Evolutionary conservation across 2,329 filamentous ascomycete species (phyloP).

Genomic region (Atkinsonella hypoxylon): DNA sequence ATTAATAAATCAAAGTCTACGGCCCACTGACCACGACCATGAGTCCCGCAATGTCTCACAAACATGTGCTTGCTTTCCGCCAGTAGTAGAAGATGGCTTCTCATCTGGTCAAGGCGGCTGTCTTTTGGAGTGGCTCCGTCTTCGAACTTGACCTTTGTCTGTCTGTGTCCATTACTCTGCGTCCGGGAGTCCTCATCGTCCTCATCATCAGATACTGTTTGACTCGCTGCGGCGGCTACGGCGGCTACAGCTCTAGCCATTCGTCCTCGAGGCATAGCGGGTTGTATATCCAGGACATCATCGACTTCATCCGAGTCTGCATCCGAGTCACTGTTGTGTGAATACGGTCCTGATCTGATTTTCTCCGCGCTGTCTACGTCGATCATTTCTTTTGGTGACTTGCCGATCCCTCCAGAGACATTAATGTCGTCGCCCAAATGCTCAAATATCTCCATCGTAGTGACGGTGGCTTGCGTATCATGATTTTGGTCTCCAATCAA

Average conservation of each 20-base stretch:
- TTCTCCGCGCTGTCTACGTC: slow-evolving; percentile 36
- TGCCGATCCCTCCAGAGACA: slow-evolving; percentile 45
- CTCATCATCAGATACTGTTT: slow-evolving; percentile 22
- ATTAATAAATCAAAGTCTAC: slow-evolving; percentile 71
- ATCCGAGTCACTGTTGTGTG: slow-evolving; percentile 22
- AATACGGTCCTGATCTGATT: slow-evolving; percentile 26
- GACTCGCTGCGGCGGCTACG: slow-evolving; percentile 6
- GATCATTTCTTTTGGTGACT: slow-evolving; percentile 33
- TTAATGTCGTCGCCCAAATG: slow-evolving; percentile 40
- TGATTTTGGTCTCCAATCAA: slow-evolving; percentile 21
- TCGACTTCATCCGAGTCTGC: slow-evolving; percentile 22
- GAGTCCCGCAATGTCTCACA: slow-evolving; percentile 51
- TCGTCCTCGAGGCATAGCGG: slow-evolving; percentile 2
- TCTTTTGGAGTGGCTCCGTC: slow-evolving; percentile 29
- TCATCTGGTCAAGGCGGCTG: slow-evolving; percentile 46
- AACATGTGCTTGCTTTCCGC: slow-evolving; percentile 59
- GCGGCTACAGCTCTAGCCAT: slow-evolving; percentile 6
- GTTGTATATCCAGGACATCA: not conserved
- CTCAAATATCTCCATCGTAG: slow-evolving; percentile 44
- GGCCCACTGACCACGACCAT: slow-evolving; percentile 62
- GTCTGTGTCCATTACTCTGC: slow-evolving; percentile 24
- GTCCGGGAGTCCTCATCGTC: slow-evolving; percentile 8
- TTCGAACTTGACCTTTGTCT: slow-evolving; percentile 39
- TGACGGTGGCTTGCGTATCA: slow-evolving; percentile 27
- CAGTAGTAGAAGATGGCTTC: slow-evolving; percentile 62